Percentiles rank a stretch among this genome's conserved stretches.
Conservation (phyloP, 495 filamentous ascomycete genomes). For the Aspergillus diversus region DNA sequence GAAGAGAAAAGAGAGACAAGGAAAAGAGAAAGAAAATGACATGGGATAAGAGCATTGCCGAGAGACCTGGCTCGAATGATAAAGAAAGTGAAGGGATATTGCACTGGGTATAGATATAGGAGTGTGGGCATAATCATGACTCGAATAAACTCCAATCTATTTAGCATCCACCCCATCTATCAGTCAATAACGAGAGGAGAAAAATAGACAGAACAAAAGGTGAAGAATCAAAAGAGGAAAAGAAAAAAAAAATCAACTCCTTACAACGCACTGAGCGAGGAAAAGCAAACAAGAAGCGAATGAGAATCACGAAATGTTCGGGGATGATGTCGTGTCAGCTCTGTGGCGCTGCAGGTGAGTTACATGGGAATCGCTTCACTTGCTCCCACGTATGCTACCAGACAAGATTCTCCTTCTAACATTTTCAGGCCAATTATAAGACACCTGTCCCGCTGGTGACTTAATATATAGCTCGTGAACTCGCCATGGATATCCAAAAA, state of each 20-base stretch:
- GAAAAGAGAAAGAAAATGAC: background rate
- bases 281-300: background rate
- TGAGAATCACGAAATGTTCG: slow-evolving; percentile 1
- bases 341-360: background rate
- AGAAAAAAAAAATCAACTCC: background rate
- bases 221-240: background rate
- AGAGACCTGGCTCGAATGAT: background rate
- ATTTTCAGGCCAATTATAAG: background rate
- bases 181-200: background rate
- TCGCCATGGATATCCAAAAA: slow-evolving; percentile 23
- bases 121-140: background rate
- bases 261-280: background rate
- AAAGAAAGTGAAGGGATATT: background rate
- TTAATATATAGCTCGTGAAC: slow-evolving; percentile 26
- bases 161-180: slow-evolving; percentile 2
- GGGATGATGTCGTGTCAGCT: background rate
- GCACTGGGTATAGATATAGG: background rate
- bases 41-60: background rate
- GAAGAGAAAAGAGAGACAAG: background rate
- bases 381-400: background rate
- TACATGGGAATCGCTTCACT: background rate
- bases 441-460: slow-evolving; percentile 27
- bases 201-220: background rate
- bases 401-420: background rate
- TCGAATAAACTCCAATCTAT: background rate